Conservation (phyloP, 768 basidiomycete species). For the Pholiota molesta region DNA sequence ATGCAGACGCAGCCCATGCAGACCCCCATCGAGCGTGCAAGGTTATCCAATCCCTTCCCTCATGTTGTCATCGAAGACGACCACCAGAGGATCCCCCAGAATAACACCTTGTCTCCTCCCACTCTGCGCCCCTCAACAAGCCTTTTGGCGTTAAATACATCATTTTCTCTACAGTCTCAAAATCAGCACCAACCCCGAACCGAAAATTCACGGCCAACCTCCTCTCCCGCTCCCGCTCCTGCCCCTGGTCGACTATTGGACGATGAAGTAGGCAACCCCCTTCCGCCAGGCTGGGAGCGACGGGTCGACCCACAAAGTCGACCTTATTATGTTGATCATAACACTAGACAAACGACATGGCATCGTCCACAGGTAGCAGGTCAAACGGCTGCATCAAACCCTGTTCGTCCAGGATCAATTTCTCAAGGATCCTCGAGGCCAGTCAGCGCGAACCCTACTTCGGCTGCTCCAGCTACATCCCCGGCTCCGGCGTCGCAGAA, state of each 20-base stretch:
- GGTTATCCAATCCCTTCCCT: conserved; percentile 23
- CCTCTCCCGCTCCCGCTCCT: conserved; percentile 19
- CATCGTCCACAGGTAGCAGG: conserved; percentile 48
- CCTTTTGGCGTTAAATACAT: conserved; percentile 26
- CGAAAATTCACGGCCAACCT: conserved; percentile 20
- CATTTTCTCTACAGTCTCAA: conserved; percentile 12
- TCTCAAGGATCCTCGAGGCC: conserved; percentile 28
- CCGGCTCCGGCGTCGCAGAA: conserved; percentile 32
- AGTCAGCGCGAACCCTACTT: conserved; percentile 27
- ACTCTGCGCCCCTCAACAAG: conserved; percentile 29
- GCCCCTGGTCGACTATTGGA: conserved; percentile 38
- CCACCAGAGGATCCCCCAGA: conserved; percentile 19
- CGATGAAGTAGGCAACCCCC: conserved; percentile 62
- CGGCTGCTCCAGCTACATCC: conserved; percentile 23
- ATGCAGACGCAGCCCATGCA: conserved; percentile 19
- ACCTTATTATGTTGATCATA: conserved; percentile 89
- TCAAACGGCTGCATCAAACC: conserved; percentile 21
- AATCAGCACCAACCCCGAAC: conserved; percentile 9
- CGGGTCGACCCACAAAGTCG: conserved; percentile 73
- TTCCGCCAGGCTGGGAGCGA: conserved; percentile 86
- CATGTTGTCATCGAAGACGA: conserved; percentile 22
- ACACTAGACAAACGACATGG: conserved; percentile 82
- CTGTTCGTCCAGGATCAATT: conserved; percentile 29
- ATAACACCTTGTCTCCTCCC: conserved; percentile 16
- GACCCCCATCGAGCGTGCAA: conserved; percentile 18